Conservation (phyloP, 805 yeast species). For the Grigorovia yakushimaensis region DNA sequence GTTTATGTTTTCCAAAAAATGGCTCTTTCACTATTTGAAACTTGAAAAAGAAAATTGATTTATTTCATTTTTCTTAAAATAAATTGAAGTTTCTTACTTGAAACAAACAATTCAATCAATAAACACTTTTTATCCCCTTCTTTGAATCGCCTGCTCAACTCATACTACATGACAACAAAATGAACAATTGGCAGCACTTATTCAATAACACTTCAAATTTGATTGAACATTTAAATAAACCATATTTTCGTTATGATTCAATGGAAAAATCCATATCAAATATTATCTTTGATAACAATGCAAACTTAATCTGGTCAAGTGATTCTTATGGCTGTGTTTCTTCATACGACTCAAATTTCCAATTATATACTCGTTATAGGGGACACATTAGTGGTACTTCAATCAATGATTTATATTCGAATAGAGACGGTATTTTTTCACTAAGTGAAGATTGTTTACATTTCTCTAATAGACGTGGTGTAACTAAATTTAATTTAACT, state of each 20-base stretch:
- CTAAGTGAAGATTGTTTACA: constrained; percentile 43
- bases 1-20: too few relatives aligned
- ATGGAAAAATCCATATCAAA: constrained; percentile 24
- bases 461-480: constrained; percentile 49
- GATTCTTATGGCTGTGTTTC: constrained; percentile 46
- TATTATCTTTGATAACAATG: constrained; percentile 54
- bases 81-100: background rate
- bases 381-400: constrained; percentile 39
- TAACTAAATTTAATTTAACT: constrained; percentile 30
- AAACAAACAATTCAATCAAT: background rate
- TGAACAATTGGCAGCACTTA: constrained; percentile 31
- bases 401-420: constrained; percentile 43
- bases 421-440: constrained; percentile 50
- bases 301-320: constrained; percentile 80
- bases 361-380: constrained; percentile 47
- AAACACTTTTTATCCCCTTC: too few relatives aligned
- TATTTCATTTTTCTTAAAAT: background rate
- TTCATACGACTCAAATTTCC: constrained; percentile 38
- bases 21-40: too few relatives aligned
- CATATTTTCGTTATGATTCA: constrained; percentile 25
- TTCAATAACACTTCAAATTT: constrained; percentile 23
- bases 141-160: background rate
- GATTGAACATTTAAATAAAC: constrained; percentile 24
- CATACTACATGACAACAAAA: constrained; percentile 2
- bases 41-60: background rate